A percentile compares a stretch with the other conserved stretches of the same genome.
Conservation (phyloP, 148 eudicot species). For the Mesembryanthemum crystallinum region DNA sequence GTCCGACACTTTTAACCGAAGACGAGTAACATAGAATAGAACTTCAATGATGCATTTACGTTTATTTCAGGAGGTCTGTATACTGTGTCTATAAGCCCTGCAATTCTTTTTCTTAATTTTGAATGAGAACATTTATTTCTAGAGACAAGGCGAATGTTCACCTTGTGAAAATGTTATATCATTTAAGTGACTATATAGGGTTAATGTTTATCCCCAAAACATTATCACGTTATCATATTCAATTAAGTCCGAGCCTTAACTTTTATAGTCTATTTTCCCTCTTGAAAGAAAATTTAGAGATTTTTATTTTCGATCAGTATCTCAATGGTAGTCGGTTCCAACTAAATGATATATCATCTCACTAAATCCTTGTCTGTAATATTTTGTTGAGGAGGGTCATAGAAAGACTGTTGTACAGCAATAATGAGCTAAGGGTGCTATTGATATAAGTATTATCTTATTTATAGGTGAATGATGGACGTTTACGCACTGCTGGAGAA, state of each 20-base stretch:
- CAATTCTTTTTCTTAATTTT: too few species aligned
- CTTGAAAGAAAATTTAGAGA: neutral
- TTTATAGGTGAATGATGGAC: constrained; percentile 77
- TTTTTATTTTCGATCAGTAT: neutral
- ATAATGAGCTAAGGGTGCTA: too few species aligned
- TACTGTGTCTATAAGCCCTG: too few species aligned
- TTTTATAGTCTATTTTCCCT: neutral
- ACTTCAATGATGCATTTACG: too few species aligned
- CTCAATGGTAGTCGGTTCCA: neutral
- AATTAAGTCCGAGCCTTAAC: neutral
- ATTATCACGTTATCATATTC: neutral
- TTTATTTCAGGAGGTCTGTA: too few species aligned
- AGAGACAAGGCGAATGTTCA: too few species aligned
- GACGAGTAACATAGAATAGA: too few species aligned
- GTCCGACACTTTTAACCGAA: too few species aligned
- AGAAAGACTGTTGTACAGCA: too few species aligned
- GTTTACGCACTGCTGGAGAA: constrained; percentile 89
- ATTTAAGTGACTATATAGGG: too few species aligned
- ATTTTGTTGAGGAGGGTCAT: neutral
- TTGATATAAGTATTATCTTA: neutral
- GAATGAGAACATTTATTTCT: too few species aligned
- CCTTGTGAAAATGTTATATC: too few species aligned
- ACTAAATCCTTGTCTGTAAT: neutral
- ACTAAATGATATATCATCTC: neutral
- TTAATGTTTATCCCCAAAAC: neutral